These are phyloP conservation scores for Naganishia albida DNA, from an alignment of 1,284 basidiomycete genomes.

Conservation along the genomic window DNA sequence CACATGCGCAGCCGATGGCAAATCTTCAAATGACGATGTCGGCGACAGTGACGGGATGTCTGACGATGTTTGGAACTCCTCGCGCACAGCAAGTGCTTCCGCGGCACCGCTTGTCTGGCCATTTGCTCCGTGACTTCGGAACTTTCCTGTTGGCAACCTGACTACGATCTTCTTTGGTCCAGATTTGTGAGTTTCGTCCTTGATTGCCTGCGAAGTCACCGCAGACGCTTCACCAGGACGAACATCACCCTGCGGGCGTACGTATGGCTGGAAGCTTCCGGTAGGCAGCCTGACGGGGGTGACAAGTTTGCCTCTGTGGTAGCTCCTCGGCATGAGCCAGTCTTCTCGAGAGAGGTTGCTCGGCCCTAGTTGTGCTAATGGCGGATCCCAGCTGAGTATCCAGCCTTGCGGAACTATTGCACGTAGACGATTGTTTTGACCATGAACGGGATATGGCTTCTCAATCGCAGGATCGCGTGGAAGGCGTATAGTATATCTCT, in stretches of 20 bases:
- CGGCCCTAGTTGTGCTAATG: conserved; percentile 65
- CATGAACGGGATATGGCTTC: not conserved
- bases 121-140: not conserved
- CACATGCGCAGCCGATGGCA: conserved; percentile 2
- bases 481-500: conserved; percentile 61
- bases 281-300: conserved; percentile 34
- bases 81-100: not conserved
- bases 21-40: conserved; percentile 3
- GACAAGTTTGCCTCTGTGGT: conserved; percentile 30
- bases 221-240: conserved; percentile 45
- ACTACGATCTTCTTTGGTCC: conserved; percentile 26
- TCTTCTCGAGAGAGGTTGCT: conserved; percentile 69
- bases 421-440: not conserved
- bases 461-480: conserved; percentile 51
- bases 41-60: conserved; percentile 19
- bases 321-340: conserved; percentile 62
- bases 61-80: conserved; percentile 25
- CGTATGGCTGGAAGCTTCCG: conserved; percentile 40
- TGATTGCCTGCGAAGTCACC: conserved; percentile 7
- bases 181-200: conserved; percentile 1
- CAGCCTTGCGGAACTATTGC: conserved; percentile 60
- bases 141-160: conserved; percentile 22
- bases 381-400: conserved; percentile 72
- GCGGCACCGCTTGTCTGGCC: not conserved
- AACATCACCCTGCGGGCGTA: conserved; percentile 37